phyloP scores from a whole-genome alignment of 257 asterid species.

The Solanum peruvianum region DNA sequence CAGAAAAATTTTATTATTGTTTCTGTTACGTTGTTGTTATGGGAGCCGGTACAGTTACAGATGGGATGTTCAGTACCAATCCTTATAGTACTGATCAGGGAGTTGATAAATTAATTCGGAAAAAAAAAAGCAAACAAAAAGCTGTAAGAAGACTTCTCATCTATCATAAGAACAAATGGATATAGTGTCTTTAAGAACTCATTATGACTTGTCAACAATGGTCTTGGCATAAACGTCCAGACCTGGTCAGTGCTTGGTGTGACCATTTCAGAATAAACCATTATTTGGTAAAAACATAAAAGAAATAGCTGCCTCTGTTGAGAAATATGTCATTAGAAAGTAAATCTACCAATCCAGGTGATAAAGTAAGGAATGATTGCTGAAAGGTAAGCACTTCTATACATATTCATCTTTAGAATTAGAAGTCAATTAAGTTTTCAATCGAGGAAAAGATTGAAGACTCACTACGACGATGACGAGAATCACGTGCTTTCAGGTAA shows the following conservation, averaged over 20 bases:
- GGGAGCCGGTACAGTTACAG: not conserved
- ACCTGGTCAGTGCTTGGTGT: not conserved
- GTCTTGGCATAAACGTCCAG: not conserved
- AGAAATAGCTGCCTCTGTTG: not conserved
- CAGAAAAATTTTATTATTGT: not conserved
- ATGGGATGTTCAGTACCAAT: not conserved
- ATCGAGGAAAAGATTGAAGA: not conserved
- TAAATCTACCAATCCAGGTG: not conserved
- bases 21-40: not conserved
- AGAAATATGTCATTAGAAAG: not conserved
- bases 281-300: not conserved
- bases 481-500: constrained; percentile 62
- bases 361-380: not conserved
- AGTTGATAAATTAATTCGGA: not conserved
- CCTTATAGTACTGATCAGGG: not conserved
- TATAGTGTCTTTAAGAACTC: not conserved
- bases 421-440: not conserved
- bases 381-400: not conserved
- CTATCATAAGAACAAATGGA: not conserved
- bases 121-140: not conserved
- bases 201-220: not conserved
- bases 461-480: constrained; percentile 82
- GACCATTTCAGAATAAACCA: not conserved
- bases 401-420: not conserved
- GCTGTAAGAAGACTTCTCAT: not conserved